phyloP scores from a whole-genome alignment of 2,329 filamentous ascomycete species.

The Stagonosporopsis vannaccii region DNA sequence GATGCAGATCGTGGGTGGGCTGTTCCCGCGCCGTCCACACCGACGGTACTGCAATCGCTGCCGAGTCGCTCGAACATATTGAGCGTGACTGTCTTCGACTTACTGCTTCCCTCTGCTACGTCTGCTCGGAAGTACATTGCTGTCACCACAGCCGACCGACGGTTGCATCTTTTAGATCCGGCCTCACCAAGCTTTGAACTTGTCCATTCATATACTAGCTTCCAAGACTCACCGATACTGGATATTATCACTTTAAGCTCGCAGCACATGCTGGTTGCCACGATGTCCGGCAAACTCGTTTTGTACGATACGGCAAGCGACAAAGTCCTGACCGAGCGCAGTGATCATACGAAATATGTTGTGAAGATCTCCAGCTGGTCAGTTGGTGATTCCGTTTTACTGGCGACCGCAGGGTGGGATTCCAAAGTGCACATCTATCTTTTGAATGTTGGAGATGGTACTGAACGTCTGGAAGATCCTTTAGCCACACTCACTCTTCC shows the following conservation, averaged over 20 bases:
- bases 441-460: conserved; percentile 35
- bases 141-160: conserved; percentile 49
- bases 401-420: conserved; percentile 70
- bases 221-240: conserved; percentile 63
- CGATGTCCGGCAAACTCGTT: conserved; percentile 66
- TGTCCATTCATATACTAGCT: conserved; percentile 46
- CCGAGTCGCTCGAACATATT: conserved; percentile 63
- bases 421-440: conserved; percentile 62
- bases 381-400: conserved; percentile 37
- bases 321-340: conserved; percentile 56
- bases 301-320: conserved; percentile 54
- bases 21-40: conserved; percentile 55
- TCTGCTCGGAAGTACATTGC: conserved; percentile 37
- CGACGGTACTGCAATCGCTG: conserved; percentile 52
- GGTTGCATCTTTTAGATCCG: conserved; percentile 57
- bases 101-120: conserved; percentile 32
- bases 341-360: conserved; percentile 66
- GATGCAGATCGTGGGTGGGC: conserved; percentile 55
- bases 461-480: conserved; percentile 47
- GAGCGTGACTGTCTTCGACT: conserved; percentile 54
- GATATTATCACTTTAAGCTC: conserved; percentile 55
- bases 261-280: conserved; percentile 60
- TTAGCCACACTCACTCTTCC: conserved; percentile 53
- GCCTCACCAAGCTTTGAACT: conserved; percentile 42
- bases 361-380: conserved; percentile 58